These are phyloP conservation scores for Erodium texanum DNA, from an alignment of 441 rosid genomes.

Conservation along the genomic window DNA sequence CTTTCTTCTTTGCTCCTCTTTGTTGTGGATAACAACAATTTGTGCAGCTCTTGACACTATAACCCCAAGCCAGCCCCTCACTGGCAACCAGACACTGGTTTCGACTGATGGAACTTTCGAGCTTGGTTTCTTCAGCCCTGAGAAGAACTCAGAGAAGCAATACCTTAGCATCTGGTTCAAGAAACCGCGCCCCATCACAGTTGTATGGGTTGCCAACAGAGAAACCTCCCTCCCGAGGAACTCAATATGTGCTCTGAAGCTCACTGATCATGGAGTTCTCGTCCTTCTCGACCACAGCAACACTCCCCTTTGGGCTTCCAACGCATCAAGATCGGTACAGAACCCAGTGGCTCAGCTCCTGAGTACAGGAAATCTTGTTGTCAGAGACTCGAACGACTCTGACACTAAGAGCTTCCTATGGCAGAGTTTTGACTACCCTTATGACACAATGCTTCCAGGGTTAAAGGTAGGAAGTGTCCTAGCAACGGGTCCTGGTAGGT, in stretches of 20 bases:
- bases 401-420: background rate
- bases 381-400: background rate
- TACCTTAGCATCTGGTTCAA: background rate
- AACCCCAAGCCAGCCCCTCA: background rate
- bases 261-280: background rate
- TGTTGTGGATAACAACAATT: background rate
- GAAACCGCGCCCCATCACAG: background rate
- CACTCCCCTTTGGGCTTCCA: background rate
- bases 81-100: background rate
- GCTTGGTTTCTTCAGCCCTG: background rate
- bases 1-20: background rate
- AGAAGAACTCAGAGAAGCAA: background rate
- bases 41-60: background rate
- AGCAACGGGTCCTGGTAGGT: background rate
- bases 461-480: background rate
- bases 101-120: background rate
- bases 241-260: background rate
- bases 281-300: background rate
- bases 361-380: background rate
- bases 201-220: conserved; percentile 1
- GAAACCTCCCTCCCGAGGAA: background rate
- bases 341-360: background rate
- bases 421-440: background rate
- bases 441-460: background rate
- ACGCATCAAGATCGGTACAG: background rate